Conservation (phyloP, 371 early-diverging fungal species). For the Mucor irregularis region DNA sequence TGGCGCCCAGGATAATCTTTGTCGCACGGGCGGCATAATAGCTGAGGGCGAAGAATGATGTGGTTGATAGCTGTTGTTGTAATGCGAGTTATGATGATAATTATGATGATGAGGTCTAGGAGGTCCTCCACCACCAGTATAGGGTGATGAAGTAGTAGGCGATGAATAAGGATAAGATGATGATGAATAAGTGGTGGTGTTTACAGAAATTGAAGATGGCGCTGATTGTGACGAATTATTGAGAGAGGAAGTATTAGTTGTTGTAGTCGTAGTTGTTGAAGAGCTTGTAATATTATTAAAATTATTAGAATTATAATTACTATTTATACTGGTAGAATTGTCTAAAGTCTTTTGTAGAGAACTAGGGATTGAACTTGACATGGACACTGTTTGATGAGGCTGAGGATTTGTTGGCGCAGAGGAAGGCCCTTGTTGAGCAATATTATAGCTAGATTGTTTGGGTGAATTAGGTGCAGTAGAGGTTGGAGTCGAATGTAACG, state of each 20-base stretch:
- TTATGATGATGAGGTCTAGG: constrained; percentile 2
- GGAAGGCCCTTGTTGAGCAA: not conserved
- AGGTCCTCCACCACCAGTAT: constrained; percentile 7
- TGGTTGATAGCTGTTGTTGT: constrained; percentile 5
- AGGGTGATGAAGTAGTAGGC: constrained; percentile 12
- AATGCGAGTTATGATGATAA: constrained; percentile 7
- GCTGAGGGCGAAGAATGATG: constrained; percentile 15
- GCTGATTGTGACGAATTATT: not conserved
- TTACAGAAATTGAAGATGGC: not conserved
- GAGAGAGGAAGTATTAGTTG: not conserved
- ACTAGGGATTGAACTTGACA: too few relatives aligned
- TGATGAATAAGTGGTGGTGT: constrained; percentile 1
- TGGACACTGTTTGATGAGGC: not conserved
- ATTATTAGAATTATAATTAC: too few relatives aligned
- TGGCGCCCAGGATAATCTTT: constrained; percentile 38
- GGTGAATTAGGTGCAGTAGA: constrained; percentile 27
- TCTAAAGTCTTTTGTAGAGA: too few relatives aligned
- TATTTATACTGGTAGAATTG: too few relatives aligned
- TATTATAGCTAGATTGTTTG: not conserved
- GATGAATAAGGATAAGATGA: constrained; percentile 12
- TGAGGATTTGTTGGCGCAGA: not conserved
- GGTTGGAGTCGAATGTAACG: constrained; percentile 21
- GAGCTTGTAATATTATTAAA: not conserved
- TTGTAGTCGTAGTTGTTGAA: not conserved
- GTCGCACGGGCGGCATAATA: constrained; percentile 24